Conservation (phyloP, 75 land plant genomes). For the Chamaecyparis obtusa region DNA sequence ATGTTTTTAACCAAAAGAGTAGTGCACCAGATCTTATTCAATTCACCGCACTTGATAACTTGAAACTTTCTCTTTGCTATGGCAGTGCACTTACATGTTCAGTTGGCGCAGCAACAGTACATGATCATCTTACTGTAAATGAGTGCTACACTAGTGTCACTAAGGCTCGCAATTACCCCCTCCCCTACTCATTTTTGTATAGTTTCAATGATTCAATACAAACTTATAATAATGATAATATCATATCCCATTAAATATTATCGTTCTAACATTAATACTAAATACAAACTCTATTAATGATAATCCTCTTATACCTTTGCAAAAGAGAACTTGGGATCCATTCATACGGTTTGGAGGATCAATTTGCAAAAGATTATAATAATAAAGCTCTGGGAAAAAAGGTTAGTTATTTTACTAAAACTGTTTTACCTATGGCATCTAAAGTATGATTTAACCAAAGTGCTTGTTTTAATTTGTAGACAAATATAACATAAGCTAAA, state of each 20-base stretch:
- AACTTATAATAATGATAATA: background rate
- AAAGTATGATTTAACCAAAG: background rate
- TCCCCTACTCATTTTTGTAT: too few species aligned
- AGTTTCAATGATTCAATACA: too few species aligned
- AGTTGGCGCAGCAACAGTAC: too few species aligned
- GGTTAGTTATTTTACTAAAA: background rate
- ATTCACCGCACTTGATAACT: too few species aligned
- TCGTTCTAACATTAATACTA: background rate
- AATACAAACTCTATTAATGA: background rate
- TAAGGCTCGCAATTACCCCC: too few species aligned
- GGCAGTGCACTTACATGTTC: too few species aligned
- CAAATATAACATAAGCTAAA: background rate
- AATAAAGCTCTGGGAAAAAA: background rate
- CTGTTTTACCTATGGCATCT: background rate
- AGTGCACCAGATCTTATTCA: too few species aligned
- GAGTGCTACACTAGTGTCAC: too few species aligned
- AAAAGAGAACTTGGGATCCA: background rate
- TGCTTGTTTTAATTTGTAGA: background rate
- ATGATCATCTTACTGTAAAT: too few species aligned
- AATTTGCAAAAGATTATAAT: background rate
- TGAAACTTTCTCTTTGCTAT: too few species aligned
- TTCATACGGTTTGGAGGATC: conserved; percentile 8
- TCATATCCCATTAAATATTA: background rate
- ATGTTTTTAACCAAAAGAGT: too few species aligned
- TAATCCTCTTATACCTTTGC: background rate